Evolutionary conservation across 2,329 filamentous ascomycete species (phyloP).

Genomic region (Colletotrichum scovillei): DNA sequence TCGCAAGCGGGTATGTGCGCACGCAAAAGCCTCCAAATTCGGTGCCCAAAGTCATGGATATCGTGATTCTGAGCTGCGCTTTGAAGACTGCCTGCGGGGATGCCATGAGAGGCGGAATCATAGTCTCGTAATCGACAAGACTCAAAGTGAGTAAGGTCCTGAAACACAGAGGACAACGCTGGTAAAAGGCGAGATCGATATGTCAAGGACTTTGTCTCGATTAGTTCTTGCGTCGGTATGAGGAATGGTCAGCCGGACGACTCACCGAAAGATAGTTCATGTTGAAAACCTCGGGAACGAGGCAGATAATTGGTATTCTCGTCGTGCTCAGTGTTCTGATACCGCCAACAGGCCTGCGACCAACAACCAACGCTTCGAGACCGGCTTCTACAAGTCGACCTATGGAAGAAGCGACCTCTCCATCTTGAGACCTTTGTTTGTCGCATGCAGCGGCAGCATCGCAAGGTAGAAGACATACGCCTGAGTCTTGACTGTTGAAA

Average conservation of each 20-base stretch:
- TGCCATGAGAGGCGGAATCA: neutral
- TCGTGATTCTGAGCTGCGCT: neutral
- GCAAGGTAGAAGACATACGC: neutral
- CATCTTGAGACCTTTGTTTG: neutral
- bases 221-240: neutral
- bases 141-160: neutral
- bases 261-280: constrained; percentile 49
- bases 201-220: neutral
- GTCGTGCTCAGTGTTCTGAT: constrained; percentile 37
- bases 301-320: constrained; percentile 38
- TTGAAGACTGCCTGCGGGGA: neutral
- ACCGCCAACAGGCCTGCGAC: neutral
- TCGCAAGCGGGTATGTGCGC: neutral
- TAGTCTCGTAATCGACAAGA: neutral
- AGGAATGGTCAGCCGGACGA: constrained; percentile 32
- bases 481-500: constrained; percentile 19
- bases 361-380: constrained; percentile 4
- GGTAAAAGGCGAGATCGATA: neutral
- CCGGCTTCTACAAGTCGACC: constrained; percentile 20
- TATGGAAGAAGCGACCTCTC: neutral
- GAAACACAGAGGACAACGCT: neutral
- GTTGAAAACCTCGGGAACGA: constrained; percentile 51
- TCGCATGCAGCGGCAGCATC: neutral
- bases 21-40: constrained; percentile 35
- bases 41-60: constrained; percentile 22